These are phyloP conservation scores for Alternaria ventricosa DNA, from an alignment of 2,329 filamentous ascomycete genomes.

Conservation along the genomic window DNA sequence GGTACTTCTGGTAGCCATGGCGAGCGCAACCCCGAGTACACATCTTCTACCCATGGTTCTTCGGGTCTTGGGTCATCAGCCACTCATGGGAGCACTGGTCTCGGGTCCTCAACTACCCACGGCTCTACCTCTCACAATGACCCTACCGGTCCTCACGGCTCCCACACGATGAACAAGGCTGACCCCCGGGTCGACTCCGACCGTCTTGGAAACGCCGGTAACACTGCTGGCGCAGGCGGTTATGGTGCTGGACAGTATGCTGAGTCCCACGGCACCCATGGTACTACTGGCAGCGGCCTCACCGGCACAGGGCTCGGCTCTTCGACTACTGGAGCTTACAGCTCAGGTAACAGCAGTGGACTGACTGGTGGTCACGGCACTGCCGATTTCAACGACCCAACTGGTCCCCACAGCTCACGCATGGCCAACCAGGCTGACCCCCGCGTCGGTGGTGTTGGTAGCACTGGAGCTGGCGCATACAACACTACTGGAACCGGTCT, in stretches of 20 bases:
- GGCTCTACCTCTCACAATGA: conserved; percentile 30
- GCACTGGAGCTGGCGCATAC: background rate
- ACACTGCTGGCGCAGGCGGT: conserved; percentile 34
- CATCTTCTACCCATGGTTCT: background rate
- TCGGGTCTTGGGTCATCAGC: conserved; percentile 27
- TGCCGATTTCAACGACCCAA: conserved; percentile 36
- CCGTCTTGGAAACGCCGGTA: conserved; percentile 35
- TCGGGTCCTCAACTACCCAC: conserved; percentile 24
- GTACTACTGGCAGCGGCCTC: conserved; percentile 13
- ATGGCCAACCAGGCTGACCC: conserved; percentile 38
- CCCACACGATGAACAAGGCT: conserved; percentile 32
- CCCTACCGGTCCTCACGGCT: conserved; percentile 5
- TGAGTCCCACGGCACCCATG: conserved; percentile 11
- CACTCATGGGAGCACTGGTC: background rate
- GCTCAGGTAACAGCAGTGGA: conserved; percentile 13
- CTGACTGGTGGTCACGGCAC: background rate
- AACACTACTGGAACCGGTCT: background rate
- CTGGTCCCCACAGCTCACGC: conserved; percentile 43
- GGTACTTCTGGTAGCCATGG: conserved; percentile 3
- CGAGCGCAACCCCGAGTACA: background rate
- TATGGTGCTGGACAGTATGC: conserved; percentile 16
- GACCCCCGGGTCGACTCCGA: conserved; percentile 48
- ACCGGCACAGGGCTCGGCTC: conserved; percentile 7
- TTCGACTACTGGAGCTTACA: conserved; percentile 15
- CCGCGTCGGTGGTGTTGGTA: conserved; percentile 15